These are phyloP conservation scores for Arctium lappa DNA, from an alignment of 129 eudicot species.

Conservation along the genomic window DNA sequence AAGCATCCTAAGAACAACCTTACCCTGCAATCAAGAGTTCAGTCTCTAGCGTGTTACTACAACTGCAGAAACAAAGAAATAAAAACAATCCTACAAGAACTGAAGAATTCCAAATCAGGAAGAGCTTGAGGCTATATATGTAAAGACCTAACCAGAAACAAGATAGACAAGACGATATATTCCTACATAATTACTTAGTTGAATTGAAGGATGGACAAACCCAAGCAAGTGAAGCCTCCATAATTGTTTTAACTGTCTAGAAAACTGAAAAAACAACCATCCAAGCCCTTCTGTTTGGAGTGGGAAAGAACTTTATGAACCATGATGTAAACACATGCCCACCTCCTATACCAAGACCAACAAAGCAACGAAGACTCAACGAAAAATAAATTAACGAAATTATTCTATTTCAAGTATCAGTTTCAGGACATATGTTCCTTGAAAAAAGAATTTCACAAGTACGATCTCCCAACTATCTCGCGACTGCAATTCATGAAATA, in stretches of 20 bases:
- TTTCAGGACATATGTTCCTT: background rate
- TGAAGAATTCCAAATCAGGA: too few relatives aligned
- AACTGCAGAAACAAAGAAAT: too few relatives aligned
- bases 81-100: too few relatives aligned
- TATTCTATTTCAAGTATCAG: too few relatives aligned
- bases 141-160: background rate
- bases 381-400: too few relatives aligned
- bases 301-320: slow-evolving; percentile 80
- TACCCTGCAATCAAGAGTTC: too few relatives aligned
- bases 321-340: slow-evolving; percentile 30
- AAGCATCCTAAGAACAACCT: too few relatives aligned
- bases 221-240: slow-evolving; percentile 79
- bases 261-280: slow-evolving; percentile 70
- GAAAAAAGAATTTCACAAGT: background rate
- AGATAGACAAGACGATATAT: background rate
- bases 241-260: slow-evolving; percentile 75
- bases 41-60: too few relatives aligned
- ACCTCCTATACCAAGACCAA: too few relatives aligned
- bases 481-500: slow-evolving; percentile 28
- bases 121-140: background rate
- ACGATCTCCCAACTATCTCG: slow-evolving; percentile 64
- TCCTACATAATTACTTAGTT: background rate
- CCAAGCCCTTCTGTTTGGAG: slow-evolving; percentile 66
- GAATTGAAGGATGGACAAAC: slow-evolving; percentile 29
- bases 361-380: too few relatives aligned